phyloP scores from a whole-genome alignment of 495 filamentous ascomycete genomes.

The Penicillium odoratum region DNA sequence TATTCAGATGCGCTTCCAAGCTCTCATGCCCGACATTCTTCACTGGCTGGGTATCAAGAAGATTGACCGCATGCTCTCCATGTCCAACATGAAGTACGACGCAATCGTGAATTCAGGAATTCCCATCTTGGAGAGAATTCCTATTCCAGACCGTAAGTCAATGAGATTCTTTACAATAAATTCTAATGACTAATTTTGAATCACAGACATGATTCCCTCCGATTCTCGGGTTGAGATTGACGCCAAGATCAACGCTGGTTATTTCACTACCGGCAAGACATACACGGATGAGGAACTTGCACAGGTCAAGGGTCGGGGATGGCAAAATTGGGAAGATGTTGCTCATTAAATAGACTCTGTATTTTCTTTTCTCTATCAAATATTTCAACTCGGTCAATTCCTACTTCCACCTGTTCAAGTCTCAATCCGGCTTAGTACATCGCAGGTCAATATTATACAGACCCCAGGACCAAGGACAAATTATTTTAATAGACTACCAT shows the following conservation, averaged over 20 bases:
- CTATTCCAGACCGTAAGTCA: slow-evolving; percentile 68
- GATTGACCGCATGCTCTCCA: slow-evolving; percentile 97
- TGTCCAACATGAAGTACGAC: slow-evolving; percentile 99
- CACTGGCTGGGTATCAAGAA: slow-evolving; percentile 99
- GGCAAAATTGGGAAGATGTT: slow-evolving; percentile 75
- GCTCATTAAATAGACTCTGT: background rate
- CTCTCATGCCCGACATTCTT: slow-evolving; percentile 95
- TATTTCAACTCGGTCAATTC: background rate
- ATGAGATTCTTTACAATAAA: background rate
- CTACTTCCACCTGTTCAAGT: too few species aligned
- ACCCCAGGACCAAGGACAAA: background rate
- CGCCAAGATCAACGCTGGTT: slow-evolving; percentile 96
- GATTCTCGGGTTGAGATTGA: slow-evolving; percentile 99
- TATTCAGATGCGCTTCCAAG: slow-evolving; percentile 92
- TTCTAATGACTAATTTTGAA: background rate
- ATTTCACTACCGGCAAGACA: slow-evolving; percentile 87
- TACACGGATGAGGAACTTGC: slow-evolving; percentile 84
- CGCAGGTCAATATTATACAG: background rate
- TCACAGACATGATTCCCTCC: slow-evolving; percentile 76
- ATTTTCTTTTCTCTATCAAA: background rate
- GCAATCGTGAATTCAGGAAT: slow-evolving; percentile 97
- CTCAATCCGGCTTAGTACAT: background rate
- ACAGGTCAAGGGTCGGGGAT: slow-evolving; percentile 83
- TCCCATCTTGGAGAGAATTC: slow-evolving; percentile 87
- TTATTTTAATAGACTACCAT: slow-evolving; percentile 15